A percentile compares a stretch with the other conserved stretches of the same genome.
Conservation (phyloP, 345 rosid genomes). For the Brassica cretica region DNA sequence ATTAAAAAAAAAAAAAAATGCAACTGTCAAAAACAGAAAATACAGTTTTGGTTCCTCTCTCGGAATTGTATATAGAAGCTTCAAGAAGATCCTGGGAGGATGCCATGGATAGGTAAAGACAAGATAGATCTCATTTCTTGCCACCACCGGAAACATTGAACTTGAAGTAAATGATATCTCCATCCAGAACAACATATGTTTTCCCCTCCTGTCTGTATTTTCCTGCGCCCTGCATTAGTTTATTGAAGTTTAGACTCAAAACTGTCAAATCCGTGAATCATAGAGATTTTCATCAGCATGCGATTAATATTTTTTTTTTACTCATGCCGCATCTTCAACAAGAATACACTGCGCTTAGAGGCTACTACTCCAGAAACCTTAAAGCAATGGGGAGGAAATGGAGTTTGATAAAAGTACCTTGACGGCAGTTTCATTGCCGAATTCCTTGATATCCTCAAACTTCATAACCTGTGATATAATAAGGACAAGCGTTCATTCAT, state of each 20-base stretch:
- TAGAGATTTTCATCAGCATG: not conserved
- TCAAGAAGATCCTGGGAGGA: conserved; percentile 25
- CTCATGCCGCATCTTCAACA: not conserved
- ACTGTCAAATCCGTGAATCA: not conserved
- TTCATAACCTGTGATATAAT: conserved; percentile 76
- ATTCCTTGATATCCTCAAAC: conserved; percentile 92
- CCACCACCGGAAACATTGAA: conserved; percentile 97
- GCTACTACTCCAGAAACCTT: not conserved
- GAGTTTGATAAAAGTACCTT: conserved; percentile 54
- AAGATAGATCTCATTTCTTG: conserved; percentile 64
- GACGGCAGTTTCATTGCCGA: conserved; percentile 79
- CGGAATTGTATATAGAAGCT: conserved; percentile 23
- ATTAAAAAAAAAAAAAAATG: not conserved
- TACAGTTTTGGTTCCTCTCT: conserved; percentile 29
- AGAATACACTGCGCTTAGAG: not conserved
- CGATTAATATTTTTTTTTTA: not conserved
- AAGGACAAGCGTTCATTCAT: conserved; percentile 16
- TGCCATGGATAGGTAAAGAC: conserved; percentile 12
- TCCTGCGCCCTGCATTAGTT: conserved; percentile 71
- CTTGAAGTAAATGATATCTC: conserved; percentile 93
- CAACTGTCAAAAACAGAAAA: conserved; percentile 18
- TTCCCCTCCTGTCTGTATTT: conserved; percentile 95
- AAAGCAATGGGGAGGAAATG: not conserved
- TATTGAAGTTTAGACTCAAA: not conserved
- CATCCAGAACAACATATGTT: conserved; percentile 92